phyloP scores from a whole-genome alignment of 2,329 filamentous ascomycete species.

The Microsporum audouinii region DNA sequence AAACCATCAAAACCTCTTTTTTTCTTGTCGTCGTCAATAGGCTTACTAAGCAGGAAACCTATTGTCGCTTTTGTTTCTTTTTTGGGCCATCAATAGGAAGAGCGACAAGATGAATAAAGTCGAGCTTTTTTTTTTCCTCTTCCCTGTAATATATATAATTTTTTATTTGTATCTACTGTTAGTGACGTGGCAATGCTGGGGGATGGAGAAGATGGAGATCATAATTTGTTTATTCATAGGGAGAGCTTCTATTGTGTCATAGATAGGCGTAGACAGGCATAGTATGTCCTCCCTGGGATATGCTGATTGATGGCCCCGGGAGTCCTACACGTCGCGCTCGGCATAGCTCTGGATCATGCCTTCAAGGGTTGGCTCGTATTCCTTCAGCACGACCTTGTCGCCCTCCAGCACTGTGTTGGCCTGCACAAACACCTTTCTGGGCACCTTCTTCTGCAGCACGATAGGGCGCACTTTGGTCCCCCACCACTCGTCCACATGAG shows the following conservation, averaged over 20 bases:
- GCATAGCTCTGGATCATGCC: constrained; percentile 78
- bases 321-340: constrained; percentile 40
- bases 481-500: constrained; percentile 74
- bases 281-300: too few species aligned
- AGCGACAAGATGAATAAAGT: neutral
- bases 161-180: too few species aligned
- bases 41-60: neutral
- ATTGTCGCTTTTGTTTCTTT: neutral
- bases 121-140: too few species aligned
- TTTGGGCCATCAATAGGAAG: neutral
- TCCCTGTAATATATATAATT: too few species aligned
- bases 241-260: too few species aligned
- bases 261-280: too few species aligned
- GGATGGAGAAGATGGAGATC: neutral
- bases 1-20: neutral
- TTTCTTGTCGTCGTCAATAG: neutral
- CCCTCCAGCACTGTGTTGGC: constrained; percentile 67
- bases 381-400: constrained; percentile 63
- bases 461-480: constrained; percentile 59
- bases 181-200: neutral
- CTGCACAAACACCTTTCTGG: constrained; percentile 72
- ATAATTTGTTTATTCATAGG: too few species aligned
- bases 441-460: constrained; percentile 50
- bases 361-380: constrained; percentile 71
- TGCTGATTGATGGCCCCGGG: too few species aligned